Conservation (phyloP, 345 rosid species). For the Eucalyptus polyanthemos region DNA sequence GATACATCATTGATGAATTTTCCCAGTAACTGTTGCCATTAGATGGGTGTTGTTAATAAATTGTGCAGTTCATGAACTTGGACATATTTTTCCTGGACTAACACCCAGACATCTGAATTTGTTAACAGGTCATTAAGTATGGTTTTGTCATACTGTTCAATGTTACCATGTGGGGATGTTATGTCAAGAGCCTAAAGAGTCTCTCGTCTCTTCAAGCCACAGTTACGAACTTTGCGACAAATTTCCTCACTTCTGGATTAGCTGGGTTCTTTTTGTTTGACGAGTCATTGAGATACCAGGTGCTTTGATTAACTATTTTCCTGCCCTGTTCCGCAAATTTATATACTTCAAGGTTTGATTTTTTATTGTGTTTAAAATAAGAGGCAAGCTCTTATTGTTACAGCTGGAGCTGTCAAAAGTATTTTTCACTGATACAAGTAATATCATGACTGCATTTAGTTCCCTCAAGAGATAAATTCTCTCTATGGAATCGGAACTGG, state of each 20-base stretch:
- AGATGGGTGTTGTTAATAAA: background rate
- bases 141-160: constrained; percentile 56
- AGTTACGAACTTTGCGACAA: constrained; percentile 75
- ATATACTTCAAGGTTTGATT: background rate
- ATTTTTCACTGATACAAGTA: background rate
- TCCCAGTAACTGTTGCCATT: background rate
- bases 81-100: background rate
- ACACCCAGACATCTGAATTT: background rate
- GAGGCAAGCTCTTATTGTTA: background rate
- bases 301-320: background rate
- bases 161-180: constrained; percentile 89
- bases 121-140: constrained; percentile 43
- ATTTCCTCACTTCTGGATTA: constrained; percentile 77
- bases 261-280: constrained; percentile 69
- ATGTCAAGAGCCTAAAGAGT: constrained; percentile 77
- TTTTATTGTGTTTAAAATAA: background rate
- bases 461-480: background rate
- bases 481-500: background rate
- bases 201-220: constrained; percentile 95
- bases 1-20: background rate
- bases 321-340: background rate
- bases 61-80: background rate
- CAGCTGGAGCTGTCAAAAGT: background rate
- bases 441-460: background rate
- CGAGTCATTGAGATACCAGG: constrained; percentile 47